Conservation (phyloP, 2,329 filamentous ascomycete species). For the Fusarium beomiforme region DNA sequence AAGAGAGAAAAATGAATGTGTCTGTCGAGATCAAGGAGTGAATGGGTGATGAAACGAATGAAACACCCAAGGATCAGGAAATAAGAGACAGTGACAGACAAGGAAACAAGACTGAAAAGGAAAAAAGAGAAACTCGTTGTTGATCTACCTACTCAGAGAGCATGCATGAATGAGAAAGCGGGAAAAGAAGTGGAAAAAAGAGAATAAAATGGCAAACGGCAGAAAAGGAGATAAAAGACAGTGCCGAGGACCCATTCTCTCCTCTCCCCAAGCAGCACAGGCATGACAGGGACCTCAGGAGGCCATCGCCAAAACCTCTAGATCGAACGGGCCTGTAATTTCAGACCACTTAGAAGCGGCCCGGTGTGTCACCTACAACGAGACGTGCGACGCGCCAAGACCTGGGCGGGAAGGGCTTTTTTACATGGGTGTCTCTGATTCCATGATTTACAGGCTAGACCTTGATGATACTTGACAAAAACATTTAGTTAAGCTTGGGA, state of each 20-base stretch:
- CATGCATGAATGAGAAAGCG: background rate
- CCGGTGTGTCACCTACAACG: slow-evolving; percentile 3
- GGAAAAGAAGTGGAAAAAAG: background rate
- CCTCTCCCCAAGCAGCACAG: no score
- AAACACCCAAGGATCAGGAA: slow-evolving; percentile 26
- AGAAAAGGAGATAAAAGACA: slow-evolving; percentile 20
- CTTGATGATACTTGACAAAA: no score
- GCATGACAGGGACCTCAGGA: slow-evolving; percentile 30
- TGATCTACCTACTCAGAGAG: slow-evolving; percentile 10
- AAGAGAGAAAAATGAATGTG: slow-evolving; percentile 4
- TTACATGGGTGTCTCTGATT: background rate
- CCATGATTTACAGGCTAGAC: no score
- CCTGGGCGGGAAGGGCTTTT: slow-evolving; percentile 29
- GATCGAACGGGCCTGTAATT: slow-evolving; percentile 20
- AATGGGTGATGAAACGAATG: slow-evolving; percentile 25
- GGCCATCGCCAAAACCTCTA: slow-evolving; percentile 35
- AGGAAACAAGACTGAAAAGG: slow-evolving; percentile 20
- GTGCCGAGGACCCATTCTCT: slow-evolving; percentile 37
- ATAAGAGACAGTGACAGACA: slow-evolving; percentile 17
- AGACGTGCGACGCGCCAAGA: slow-evolving; percentile 26
- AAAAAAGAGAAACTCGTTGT: slow-evolving; percentile 4
- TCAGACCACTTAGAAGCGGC: slow-evolving; percentile 9
- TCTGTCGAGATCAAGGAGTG: slow-evolving; percentile 35
- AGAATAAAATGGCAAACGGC: background rate
- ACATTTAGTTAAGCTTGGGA: no score